Conservation (phyloP, 2,329 filamentous ascomycete genomes). For the Onygenales sp. region DNA sequence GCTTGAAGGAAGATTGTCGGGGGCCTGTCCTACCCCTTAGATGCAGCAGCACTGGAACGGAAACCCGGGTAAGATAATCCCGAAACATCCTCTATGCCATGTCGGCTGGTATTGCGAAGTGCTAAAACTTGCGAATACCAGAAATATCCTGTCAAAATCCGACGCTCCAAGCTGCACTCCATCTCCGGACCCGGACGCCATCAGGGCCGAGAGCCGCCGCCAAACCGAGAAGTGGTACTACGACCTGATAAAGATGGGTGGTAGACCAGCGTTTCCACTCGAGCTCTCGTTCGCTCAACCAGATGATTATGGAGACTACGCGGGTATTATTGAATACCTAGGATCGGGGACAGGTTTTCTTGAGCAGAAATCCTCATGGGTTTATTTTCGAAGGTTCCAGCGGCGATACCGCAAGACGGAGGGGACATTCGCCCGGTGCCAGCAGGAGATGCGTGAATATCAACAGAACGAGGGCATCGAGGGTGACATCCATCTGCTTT, state of each 20-base stretch:
- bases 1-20: no score
- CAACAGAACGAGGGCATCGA: slow-evolving; percentile 2
- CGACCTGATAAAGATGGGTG: not conserved
- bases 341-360: not conserved
- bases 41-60: no score
- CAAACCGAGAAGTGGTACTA: no score
- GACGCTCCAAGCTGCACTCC: no score
- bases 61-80: no score
- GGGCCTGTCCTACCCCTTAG: no score
- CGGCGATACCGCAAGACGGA: not conserved
- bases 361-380: not conserved
- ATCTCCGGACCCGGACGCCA: no score
- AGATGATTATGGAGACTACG: not conserved
- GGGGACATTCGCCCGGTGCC: not conserved
- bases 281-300: not conserved
- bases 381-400: slow-evolving; percentile 2
- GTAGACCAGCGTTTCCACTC: not conserved
- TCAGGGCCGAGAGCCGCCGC: no score
- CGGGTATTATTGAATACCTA: not conserved
- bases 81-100: no score
- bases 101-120: no score
- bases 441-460: not conserved
- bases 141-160: no score
- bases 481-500: slow-evolving; percentile 2
- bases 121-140: no score